Percentiles rank a stretch among this genome's conserved stretches.
Conservation (phyloP, 1,284 basidiomycete genomes). For the Violaceomyces palustris region DNA sequence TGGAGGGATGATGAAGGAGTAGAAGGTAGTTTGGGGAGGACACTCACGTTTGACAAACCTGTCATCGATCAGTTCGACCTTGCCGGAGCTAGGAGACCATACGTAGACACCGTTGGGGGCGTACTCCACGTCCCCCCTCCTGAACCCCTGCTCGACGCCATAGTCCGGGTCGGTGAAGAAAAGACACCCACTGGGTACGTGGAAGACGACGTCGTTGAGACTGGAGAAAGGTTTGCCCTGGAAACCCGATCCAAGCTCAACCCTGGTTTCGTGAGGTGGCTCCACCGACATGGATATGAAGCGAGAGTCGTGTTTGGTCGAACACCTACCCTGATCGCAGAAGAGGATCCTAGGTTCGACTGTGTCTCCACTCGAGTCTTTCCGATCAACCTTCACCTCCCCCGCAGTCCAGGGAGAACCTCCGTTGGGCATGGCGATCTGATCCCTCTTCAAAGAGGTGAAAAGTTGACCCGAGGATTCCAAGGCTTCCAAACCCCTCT, state of each 20-base stretch:
- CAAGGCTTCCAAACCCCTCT: not conserved
- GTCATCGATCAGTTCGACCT: conserved; percentile 19
- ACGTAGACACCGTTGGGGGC: conserved; percentile 29
- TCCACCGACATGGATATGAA: conserved; percentile 9
- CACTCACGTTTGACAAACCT: conserved; percentile 14
- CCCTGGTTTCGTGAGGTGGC: conserved; percentile 3
- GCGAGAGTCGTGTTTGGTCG: conserved; percentile 9
- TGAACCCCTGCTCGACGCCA: conserved; percentile 33
- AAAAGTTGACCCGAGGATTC: not conserved
- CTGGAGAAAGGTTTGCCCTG: conserved; percentile 28
- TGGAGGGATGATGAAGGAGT: not conserved
- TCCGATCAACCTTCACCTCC: too few relatives aligned
- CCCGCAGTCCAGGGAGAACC: conserved; percentile 24
- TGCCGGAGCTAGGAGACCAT: conserved; percentile 15
- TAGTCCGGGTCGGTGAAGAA: conserved; percentile 39
- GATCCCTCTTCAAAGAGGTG: conserved; percentile 6
- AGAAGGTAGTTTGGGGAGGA: not conserved
- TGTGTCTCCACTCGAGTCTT: too few relatives aligned
- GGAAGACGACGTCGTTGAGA: conserved; percentile 29
- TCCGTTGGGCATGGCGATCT: conserved; percentile 24
- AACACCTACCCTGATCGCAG: conserved; percentile 26
- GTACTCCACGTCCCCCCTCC: conserved; percentile 9
- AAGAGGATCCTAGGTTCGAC: conserved; percentile 23
- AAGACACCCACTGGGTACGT: conserved; percentile 17
- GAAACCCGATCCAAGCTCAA: conserved; percentile 4